Percentiles rank a stretch among this genome's conserved stretches.
These are phyloP conservation scores for Emmonsiellopsis sp. DNA, from an alignment of 2,329 filamentous ascomycete genomes.

Conservation along the genomic window DNA sequence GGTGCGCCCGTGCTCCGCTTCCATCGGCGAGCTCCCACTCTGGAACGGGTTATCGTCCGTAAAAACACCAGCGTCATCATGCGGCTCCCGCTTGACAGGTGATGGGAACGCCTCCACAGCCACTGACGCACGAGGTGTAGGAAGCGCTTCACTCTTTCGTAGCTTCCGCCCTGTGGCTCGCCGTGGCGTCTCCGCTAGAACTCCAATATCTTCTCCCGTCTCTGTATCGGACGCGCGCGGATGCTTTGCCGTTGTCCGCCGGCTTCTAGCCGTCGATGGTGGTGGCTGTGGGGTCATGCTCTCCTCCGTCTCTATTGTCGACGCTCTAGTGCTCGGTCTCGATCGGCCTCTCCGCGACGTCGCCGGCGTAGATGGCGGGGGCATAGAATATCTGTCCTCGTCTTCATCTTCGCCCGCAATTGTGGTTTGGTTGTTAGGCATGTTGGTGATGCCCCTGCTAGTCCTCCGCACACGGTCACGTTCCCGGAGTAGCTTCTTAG, in stretches of 20 bases:
- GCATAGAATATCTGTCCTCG: constrained; percentile 47
- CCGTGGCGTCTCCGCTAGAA: constrained; percentile 21
- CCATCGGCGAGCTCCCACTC: constrained; percentile 62
- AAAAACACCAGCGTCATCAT: constrained; percentile 56
- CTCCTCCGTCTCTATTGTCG: constrained; percentile 28
- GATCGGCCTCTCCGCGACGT: constrained; percentile 43
- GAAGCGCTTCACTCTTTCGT: constrained; percentile 38
- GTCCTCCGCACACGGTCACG: constrained; percentile 74
- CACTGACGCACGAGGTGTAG: constrained; percentile 15
- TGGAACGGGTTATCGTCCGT: constrained; percentile 90
- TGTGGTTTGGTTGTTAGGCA: constrained; percentile 48
- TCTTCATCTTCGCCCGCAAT: constrained; percentile 52
- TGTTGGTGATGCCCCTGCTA: constrained; percentile 69
- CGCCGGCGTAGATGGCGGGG: constrained; percentile 39
- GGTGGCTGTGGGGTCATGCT: constrained; percentile 21
- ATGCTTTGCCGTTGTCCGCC: constrained; percentile 41
- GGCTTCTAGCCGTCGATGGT: constrained; percentile 40
- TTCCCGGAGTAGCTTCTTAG: constrained; percentile 63
- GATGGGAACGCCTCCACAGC: constrained; percentile 25
- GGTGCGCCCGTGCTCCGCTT: constrained; percentile 38
- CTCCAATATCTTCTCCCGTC: constrained; percentile 35
- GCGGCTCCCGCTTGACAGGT: constrained; percentile 34
- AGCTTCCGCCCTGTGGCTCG: constrained; percentile 42
- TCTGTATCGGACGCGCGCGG: constrained; percentile 45
- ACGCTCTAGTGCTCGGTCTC: constrained; percentile 40